Percentiles rank a stretch among this genome's conserved stretches.
phyloP scores from a whole-genome alignment of 306 rosid species.

The Argentina anserina region DNA sequence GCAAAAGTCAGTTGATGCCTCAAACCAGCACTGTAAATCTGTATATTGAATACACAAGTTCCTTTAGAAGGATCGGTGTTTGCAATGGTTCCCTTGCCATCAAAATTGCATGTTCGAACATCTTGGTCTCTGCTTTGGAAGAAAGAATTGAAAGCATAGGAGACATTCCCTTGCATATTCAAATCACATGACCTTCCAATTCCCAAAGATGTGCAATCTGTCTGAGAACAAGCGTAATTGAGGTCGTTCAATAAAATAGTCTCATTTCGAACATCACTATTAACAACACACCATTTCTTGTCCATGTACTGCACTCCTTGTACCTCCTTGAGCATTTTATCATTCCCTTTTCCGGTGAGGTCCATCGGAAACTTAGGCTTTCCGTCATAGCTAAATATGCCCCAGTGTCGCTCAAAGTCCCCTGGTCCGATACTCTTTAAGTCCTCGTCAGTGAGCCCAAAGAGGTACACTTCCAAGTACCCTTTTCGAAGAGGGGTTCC shows the following conservation, averaged over 20 bases:
- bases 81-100: slow-evolving; percentile 38
- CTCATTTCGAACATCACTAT: neutral
- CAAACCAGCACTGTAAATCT: slow-evolving; percentile 32
- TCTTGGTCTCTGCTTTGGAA: slow-evolving; percentile 62
- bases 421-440: slow-evolving; percentile 58
- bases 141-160: slow-evolving; percentile 64
- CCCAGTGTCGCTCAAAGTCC: slow-evolving; percentile 81
- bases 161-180: slow-evolving; percentile 19
- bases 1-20: slow-evolving; percentile 21
- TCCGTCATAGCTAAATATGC: slow-evolving; percentile 60
- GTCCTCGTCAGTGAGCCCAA: slow-evolving; percentile 61
- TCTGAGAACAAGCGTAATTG: slow-evolving; percentile 42
- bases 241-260: neutral
- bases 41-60: slow-evolving; percentile 46
- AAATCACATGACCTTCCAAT: slow-evolving; percentile 40
- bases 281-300: slow-evolving; percentile 49
- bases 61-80: slow-evolving; percentile 34
- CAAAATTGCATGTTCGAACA: slow-evolving; percentile 54
- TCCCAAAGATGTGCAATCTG: slow-evolving; percentile 61
- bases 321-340: slow-evolving; percentile 39
- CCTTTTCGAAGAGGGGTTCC: slow-evolving; percentile 55
- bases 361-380: slow-evolving; percentile 59
- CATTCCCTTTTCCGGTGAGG: slow-evolving; percentile 43
- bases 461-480: slow-evolving; percentile 37
- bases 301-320: slow-evolving; percentile 63